These are phyloP conservation scores for Daldinia eschscholtzii DNA, from an alignment of 2,329 filamentous ascomycete species.

Conservation along the genomic window DNA sequence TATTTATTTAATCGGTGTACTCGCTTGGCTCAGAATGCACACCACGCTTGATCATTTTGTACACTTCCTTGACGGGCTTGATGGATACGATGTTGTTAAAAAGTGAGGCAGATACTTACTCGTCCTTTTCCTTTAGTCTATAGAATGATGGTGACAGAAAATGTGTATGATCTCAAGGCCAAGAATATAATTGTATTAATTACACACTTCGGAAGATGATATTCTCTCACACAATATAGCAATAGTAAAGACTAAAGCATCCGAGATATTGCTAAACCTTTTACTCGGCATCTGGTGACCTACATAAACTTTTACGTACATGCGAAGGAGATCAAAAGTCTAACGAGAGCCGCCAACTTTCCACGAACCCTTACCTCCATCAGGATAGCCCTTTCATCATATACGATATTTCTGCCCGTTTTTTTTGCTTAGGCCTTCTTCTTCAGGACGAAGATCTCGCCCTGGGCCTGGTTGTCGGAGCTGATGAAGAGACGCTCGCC, in stretches of 20 bases:
- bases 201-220: background rate
- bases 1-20: background rate
- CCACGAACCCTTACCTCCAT: conserved; percentile 12
- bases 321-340: conserved; percentile 26
- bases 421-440: conserved; percentile 37
- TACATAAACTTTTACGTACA: conserved; percentile 27
- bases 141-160: background rate
- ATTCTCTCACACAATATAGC: background rate
- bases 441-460: conserved; percentile 57
- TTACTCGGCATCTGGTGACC: conserved; percentile 21
- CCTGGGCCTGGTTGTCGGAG: conserved; percentile 61
- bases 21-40: background rate
- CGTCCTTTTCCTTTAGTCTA: background rate
- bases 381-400: background rate
- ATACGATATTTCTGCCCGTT: background rate
- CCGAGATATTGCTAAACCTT: conserved; percentile 13
- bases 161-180: background rate
- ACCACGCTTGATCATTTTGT: background rate
- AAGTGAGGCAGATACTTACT: background rate
- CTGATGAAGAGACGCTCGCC: conserved; percentile 65
- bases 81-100: background rate
- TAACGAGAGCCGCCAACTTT: conserved; percentile 24
- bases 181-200: too few species aligned
- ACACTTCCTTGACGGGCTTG: background rate
- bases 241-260: background rate